phyloP scores from a whole-genome alignment of 2,329 filamentous ascomycete genomes.

The Aphanoascus verrucosus region DNA sequence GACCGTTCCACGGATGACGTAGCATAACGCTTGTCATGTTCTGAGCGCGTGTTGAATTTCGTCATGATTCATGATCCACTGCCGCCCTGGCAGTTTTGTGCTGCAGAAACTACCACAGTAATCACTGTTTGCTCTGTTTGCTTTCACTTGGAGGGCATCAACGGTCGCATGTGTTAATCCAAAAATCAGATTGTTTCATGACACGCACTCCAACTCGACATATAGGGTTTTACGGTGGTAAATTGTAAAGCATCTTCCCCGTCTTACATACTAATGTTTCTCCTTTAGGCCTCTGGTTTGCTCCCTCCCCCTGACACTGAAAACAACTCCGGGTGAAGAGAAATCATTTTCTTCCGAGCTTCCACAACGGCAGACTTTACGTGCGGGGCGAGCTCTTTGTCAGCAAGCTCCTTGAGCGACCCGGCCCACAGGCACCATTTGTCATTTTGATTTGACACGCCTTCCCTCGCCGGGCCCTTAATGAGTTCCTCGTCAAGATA shows the following conservation, averaged over 20 bases:
- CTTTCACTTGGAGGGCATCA: no score
- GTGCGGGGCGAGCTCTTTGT: not conserved
- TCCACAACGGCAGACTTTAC: not conserved
- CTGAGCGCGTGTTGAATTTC: no score
- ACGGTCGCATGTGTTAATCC: no score
- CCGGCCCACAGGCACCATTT: not conserved
- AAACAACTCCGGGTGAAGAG: conserved; percentile 4
- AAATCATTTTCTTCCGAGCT: not conserved
- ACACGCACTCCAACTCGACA: no score
- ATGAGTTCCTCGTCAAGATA: not conserved
- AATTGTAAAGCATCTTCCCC: no score
- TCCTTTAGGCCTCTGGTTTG: not conserved
- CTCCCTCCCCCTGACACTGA: not conserved
- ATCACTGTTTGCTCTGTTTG: no score
- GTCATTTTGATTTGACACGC: not conserved
- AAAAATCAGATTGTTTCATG: no score
- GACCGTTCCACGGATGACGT: not conserved
- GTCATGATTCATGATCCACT: no score
- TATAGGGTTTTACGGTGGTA: no score
- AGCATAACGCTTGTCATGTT: not conserved
- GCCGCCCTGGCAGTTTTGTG: no score
- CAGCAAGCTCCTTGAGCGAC: conserved; percentile 1
- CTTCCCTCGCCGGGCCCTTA: not conserved
- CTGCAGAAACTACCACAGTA: no score
- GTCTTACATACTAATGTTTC: no score